Conservation (phyloP, 352 stramenopile species). For the Globisporangium paddicum region DNA sequence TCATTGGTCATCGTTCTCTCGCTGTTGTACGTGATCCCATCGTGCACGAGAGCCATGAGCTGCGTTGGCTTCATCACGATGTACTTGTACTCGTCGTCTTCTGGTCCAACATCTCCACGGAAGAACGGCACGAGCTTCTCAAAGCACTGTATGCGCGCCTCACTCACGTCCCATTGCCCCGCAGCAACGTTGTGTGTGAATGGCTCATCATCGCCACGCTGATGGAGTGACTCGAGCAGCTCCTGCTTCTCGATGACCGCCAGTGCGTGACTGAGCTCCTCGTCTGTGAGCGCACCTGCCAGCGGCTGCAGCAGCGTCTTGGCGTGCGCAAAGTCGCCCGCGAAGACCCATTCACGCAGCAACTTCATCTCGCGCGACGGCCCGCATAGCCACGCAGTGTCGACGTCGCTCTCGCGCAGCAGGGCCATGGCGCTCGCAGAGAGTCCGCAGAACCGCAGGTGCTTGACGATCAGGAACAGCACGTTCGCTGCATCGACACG, state of each 20-base stretch:
- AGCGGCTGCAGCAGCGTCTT: constrained; percentile 38
- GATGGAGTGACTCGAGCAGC: constrained; percentile 26
- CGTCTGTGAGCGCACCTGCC: constrained; percentile 1
- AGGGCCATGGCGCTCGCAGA: constrained; percentile 36
- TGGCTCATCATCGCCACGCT: neutral
- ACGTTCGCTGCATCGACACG: constrained; percentile 19
- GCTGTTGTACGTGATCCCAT: constrained; percentile 26
- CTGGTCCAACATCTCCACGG: constrained; percentile 24
- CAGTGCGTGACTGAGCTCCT: constrained; percentile 16
- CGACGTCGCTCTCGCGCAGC: constrained; percentile 47
- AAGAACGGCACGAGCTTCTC: constrained; percentile 39
- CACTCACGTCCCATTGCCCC: constrained; percentile 18
- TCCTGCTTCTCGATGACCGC: constrained; percentile 32
- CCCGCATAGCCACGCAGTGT: constrained; percentile 55
- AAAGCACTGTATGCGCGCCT: constrained; percentile 43
- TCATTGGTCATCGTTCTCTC: neutral
- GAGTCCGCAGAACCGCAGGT: constrained; percentile 37
- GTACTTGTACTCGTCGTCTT: constrained; percentile 50
- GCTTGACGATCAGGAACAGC: constrained; percentile 48
- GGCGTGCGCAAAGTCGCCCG: constrained; percentile 34
- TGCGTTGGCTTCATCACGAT: constrained; percentile 30
- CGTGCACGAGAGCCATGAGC: constrained; percentile 32
- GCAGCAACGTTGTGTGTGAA: neutral
- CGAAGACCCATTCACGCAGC: constrained; percentile 53
- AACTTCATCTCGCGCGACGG: constrained; percentile 34